Evolutionary conservation across 2,329 filamentous ascomycete genomes (phyloP), one percentile per base, ranked within the genome.

Genomic region (Onygena corvina): DNA sequence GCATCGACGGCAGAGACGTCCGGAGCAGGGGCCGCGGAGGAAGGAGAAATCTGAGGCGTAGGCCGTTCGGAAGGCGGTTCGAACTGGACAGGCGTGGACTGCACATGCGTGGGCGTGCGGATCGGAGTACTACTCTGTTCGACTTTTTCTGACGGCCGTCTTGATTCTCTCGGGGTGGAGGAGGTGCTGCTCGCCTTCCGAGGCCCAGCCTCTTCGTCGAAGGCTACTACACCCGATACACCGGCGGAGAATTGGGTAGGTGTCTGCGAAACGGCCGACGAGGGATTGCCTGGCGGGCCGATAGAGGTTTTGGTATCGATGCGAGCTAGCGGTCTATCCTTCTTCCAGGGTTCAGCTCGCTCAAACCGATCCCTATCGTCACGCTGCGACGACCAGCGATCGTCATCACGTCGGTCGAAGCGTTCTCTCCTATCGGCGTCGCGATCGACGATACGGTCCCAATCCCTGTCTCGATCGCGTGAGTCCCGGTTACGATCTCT

Each of bases 1-100:
- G 65, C 67, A 16, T 66, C 67, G 59, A 69, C 69, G 1, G 67
- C 66, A 23, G 67, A 67, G 6, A 69, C 66, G 46, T 68, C 67
- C n/a, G 67, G 66, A 45, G 60, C 64, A 11, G 66, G 66, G 44
- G 60, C 64, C 8, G 66, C 57, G 48, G 52, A 21, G 46, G 66
- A 65, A n/a, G 52, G 49, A 5, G 50, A 51, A 11, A 54, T 47
- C 9, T 57, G 48, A 2, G 45, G 20, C 9, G 48, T 29, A 11
- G 35, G 35, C 33, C 47, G 33, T 66, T 46, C 64, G 58, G 33
- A 40, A 27, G 27, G 51, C 55, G 16, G 65, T 62, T 4, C 48
- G 6, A 25, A 14, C 11, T n/a, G 18, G 25, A 46, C 11, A 55
- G 34, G n/a, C 56, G 59, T n/a, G 65, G 42, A 16, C 11, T 62